Evolutionary conservation across 306 rosid genomes (phyloP).

Genomic region (Rosa persica): DNA sequence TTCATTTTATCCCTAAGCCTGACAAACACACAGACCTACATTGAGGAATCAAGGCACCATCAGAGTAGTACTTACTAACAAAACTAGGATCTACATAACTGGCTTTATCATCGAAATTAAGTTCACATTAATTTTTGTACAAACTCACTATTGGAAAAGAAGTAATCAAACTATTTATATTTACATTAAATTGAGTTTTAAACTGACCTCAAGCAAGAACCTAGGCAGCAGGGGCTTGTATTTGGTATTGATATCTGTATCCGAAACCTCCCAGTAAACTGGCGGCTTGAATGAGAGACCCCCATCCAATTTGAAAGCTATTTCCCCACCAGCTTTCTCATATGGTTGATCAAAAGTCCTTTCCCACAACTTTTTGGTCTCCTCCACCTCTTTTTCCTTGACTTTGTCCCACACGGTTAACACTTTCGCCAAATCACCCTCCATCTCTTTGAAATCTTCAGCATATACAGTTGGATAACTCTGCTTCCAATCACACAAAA

Average conservation of each 20-base stretch:
- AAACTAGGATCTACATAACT: not conserved
- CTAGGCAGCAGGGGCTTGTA: conserved; percentile 79
- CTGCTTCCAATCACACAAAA: conserved; percentile 38
- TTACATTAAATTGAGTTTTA: not conserved
- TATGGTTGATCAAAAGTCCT: conserved; percentile 74
- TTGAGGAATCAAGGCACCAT: conserved; percentile 2
- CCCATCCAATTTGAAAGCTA: conserved; percentile 32
- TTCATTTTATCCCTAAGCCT: conserved; percentile 49
- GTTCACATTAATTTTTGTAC: not conserved
- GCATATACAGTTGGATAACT: conserved; percentile 80
- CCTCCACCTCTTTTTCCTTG: conserved; percentile 56
- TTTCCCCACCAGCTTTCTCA: conserved; percentile 88
- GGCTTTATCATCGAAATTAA: not conserved
- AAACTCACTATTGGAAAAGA: not conserved
- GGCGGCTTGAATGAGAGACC: conserved; percentile 35
- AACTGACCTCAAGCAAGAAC: conserved; percentile 74
- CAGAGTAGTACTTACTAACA: not conserved
- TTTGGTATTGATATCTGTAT: conserved; percentile 64
- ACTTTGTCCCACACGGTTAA: conserved; percentile 46
- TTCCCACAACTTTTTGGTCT: conserved; percentile 75
- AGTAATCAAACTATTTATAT: not conserved
- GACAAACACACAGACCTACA: conserved; percentile 68
- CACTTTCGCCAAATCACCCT: conserved; percentile 55
- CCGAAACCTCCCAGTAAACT: conserved; percentile 64
- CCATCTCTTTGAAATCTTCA: conserved; percentile 70